Evolutionary conservation across 192 early-diverging fungal genomes (phyloP), one percentile per base, ranked within the genome.

Genomic region (Martensiomyces pterosporus): DNA sequence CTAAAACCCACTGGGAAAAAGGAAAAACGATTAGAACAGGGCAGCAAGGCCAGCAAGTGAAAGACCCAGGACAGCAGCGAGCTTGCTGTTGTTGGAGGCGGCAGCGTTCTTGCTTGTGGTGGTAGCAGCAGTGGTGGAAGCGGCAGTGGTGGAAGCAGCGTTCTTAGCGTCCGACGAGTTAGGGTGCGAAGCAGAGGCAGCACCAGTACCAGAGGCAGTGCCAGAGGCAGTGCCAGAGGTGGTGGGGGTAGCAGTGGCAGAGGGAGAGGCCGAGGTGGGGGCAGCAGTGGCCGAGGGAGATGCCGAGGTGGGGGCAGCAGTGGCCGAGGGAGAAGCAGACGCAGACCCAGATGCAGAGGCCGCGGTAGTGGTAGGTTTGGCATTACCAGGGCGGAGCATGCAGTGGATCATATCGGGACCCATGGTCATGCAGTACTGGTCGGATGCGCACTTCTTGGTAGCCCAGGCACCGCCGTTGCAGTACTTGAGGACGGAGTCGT

Each of bases 371-470:
- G 37, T 21, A 17, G 26, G 27, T 7, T 26, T 39, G 6, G 9
- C 48, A 9, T 49, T 38, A 9, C 63, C 60, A 29, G 59, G 46
- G 44, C 41, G 36, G 46, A 71, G 67, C 69, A 73, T 73, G 59
- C 69, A 73, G 54, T 73, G 69, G 38, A 66, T 43, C 69, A 73
- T 73, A 8, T 24, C 63, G 4, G 47, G 43, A 16, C 42, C 42
- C 69, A 73, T 73, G 15, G 69, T 73, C 69, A 73, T 73, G 43
- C 69, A 73, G 57, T 57, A 57, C 53, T 33, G 38, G 55, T 50
- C 35, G 17, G 34, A 10, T 9, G 23, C 46, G 36, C 69, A 73
- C 15, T 22, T 23, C 23, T 32, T 12, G 4, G 61, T 51, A 8
- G 45, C 10, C 69, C 69, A 73, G n/a, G 27, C 35, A 13, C 54